Evolutionary conservation across 2,329 filamentous ascomycete genomes (phyloP).

Genomic region (Magnaporthiopsis incrustans): DNA sequence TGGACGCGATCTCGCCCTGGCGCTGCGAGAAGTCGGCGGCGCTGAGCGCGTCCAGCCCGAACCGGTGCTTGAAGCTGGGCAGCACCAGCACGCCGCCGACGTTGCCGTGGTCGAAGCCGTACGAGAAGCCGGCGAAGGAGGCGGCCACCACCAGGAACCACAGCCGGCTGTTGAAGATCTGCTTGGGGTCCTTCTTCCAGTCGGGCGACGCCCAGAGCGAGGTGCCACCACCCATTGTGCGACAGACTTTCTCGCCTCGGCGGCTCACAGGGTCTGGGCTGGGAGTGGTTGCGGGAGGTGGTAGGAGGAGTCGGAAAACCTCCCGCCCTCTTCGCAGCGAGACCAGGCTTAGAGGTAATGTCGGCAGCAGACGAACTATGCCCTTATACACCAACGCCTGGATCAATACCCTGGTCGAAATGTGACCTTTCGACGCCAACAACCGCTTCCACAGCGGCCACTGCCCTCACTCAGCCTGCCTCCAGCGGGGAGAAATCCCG

Average conservation of each 20-base stretch:
- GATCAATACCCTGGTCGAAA: too few species aligned
- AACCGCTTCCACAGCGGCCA: neutral
- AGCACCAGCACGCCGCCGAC: constrained; percentile 19
- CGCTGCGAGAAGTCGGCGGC: constrained; percentile 12
- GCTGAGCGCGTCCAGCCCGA: constrained; percentile 11
- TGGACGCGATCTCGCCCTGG: constrained; percentile 22
- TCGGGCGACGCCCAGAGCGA: constrained; percentile 4
- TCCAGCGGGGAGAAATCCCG: neutral
- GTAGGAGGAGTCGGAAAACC: neutral
- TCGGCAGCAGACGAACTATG: too few species aligned
- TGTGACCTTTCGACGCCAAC: neutral
- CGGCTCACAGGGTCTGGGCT: too few species aligned
- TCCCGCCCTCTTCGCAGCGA: too few species aligned
- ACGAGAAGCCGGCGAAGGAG: constrained; percentile 4
- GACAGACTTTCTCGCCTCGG: too few species aligned
- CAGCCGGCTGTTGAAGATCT: constrained; percentile 5
- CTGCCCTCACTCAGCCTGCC: too few species aligned
- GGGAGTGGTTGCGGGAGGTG: neutral
- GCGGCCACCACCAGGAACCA: constrained; percentile 5
- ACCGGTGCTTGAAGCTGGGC: constrained; percentile 15
- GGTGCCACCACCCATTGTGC: neutral
- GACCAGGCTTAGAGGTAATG: too few species aligned
- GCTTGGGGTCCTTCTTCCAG: constrained; percentile 4
- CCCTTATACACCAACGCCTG: too few species aligned
- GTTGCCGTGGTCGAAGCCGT: constrained; percentile 6